A percentile compares a stretch with the other conserved stretches of the same genome.
phyloP scores from a whole-genome alignment of 2,329 filamentous ascomycete genomes.

The Macroventuria anomochaeta region DNA sequence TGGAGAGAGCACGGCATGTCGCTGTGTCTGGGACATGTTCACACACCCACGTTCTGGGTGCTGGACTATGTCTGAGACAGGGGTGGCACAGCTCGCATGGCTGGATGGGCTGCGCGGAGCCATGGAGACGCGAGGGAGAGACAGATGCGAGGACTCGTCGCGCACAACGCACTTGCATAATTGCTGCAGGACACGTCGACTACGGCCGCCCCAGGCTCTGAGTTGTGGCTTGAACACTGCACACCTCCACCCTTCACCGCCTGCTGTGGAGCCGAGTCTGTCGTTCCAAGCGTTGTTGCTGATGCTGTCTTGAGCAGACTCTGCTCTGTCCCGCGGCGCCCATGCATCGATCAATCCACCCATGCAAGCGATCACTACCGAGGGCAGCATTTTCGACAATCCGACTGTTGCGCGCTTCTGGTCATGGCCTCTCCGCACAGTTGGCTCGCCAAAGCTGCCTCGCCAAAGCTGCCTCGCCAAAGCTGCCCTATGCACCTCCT shows the following conservation, averaged over 20 bases:
- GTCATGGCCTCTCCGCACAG: constrained; percentile 32
- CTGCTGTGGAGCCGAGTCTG: constrained; percentile 16
- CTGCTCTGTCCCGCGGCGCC: not conserved
- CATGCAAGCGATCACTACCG: not conserved
- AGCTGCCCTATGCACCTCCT: constrained; percentile 19
- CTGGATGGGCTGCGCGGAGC: constrained; percentile 1
- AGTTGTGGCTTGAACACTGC: constrained; percentile 22
- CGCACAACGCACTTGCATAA: constrained; percentile 19
- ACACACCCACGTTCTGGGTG: constrained; percentile 8
- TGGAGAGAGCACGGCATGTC: constrained; percentile 5
- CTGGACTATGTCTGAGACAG: constrained; percentile 12
- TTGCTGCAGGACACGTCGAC: constrained; percentile 25
- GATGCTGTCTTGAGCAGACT: not conserved
- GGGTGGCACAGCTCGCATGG: constrained; percentile 26
- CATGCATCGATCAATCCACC: not conserved
- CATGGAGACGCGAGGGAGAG: constrained; percentile 5
- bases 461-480: constrained; percentile 35
- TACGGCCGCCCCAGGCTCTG: constrained; percentile 17
- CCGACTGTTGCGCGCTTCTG: constrained; percentile 27
- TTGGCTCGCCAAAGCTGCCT: constrained; percentile 30
- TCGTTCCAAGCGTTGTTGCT: not conserved
- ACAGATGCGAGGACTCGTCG: constrained; percentile 20
- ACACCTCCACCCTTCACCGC: constrained; percentile 27
- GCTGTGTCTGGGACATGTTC: constrained; percentile 14
- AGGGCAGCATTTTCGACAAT: constrained; percentile 8